Evolutionary conservation across 2,329 filamentous ascomycete genomes (phyloP).

Genomic region (Nigrospora osmanthi): DNA sequence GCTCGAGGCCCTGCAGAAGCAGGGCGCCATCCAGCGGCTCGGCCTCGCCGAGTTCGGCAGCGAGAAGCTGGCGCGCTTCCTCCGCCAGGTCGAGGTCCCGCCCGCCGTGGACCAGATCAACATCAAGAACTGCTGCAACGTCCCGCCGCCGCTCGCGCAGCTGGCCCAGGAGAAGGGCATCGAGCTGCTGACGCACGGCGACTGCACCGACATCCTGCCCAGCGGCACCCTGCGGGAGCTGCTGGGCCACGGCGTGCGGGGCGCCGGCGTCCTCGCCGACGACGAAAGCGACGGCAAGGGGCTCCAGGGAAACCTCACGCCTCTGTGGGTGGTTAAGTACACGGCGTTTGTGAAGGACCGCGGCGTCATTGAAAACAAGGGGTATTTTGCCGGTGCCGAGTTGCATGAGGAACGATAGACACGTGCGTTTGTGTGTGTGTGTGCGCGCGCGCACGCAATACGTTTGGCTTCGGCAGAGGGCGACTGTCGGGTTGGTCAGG

Average conservation of each 20-base stretch:
- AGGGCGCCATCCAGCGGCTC: slow-evolving; percentile 65
- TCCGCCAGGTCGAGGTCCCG: slow-evolving; percentile 60
- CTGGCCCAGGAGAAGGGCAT: slow-evolving; percentile 79
- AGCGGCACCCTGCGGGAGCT: slow-evolving; percentile 78
- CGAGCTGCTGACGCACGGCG: slow-evolving; percentile 86
- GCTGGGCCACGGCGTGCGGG: slow-evolving; percentile 62
- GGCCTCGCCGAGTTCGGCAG: slow-evolving; percentile 90
- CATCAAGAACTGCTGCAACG: slow-evolving; percentile 88
- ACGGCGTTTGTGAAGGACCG: slow-evolving; percentile 90
- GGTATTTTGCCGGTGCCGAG: slow-evolving; percentile 86
- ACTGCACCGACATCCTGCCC: slow-evolving; percentile 87
- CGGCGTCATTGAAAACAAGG: slow-evolving; percentile 96
- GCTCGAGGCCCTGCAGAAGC: slow-evolving; percentile 64
- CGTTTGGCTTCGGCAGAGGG: too few species aligned
- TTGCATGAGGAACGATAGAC: slow-evolving; percentile 23
- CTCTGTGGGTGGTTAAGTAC: slow-evolving; percentile 96
- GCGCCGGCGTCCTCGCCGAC: slow-evolving; percentile 68
- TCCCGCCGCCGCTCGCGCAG: slow-evolving; percentile 77
- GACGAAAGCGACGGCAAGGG: slow-evolving; percentile 43
- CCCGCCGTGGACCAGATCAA: slow-evolving; percentile 95
- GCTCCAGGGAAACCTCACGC: slow-evolving; percentile 69
- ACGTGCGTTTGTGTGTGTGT: too few species aligned
- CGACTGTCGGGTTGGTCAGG: too few species aligned
- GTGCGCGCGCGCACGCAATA: too few species aligned
- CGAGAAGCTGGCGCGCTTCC: slow-evolving; percentile 70